Evolutionary conservation across 371 early-diverging fungal genomes (phyloP), one percentile per base, ranked within the genome.

Genomic region (Lichtheimia ramosa): DNA sequence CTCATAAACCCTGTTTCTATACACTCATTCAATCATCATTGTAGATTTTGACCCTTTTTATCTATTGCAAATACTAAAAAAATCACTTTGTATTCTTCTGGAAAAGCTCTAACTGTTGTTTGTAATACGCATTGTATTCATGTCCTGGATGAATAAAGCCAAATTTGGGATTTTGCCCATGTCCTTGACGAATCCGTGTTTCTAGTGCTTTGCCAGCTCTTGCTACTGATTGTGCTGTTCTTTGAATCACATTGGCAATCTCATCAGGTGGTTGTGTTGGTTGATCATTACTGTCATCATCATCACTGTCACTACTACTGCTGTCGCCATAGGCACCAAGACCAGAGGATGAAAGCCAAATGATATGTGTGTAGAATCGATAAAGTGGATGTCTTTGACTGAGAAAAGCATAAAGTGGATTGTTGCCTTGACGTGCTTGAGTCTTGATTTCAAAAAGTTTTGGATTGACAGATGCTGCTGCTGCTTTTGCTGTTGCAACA

Each of bases 381-480:
- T 87, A 77, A 21, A 89, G 66, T 2, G 54, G 61, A 56, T 84
- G 67, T 3, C 70, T 65, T 34, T 73, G 70, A 57, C 79, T 75
- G 56, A 91, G 63, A 63, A 91, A 91, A 1, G 69, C 79, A 69
- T 89, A 90, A 25, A 80, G 77, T 12, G 84, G 84, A 51, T 88
- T 89, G 39, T 79, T 78, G 0, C 83, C 85, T 62, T 90, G 89
- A 60, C 84, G 81, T 40, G 86, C 89, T 51, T 89, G 86, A 16
- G 87, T 79, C 16, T 79, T 61, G 51, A 89, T 81, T 64, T 90
- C 90, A 68, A 83, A 80, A n/a, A 83, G 79, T 7, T 59, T 58
- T 3, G 79, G 66, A 15, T 87, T 81, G 8, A 70, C 71, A 5
- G 64, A 42, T 4, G 70, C 69, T 41, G 72, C 68, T 25, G 90